Percentiles rank a stretch among this genome's conserved stretches.
Conservation (phyloP, 345 rosid species). For the Excoecaria cochinchinensis region DNA sequence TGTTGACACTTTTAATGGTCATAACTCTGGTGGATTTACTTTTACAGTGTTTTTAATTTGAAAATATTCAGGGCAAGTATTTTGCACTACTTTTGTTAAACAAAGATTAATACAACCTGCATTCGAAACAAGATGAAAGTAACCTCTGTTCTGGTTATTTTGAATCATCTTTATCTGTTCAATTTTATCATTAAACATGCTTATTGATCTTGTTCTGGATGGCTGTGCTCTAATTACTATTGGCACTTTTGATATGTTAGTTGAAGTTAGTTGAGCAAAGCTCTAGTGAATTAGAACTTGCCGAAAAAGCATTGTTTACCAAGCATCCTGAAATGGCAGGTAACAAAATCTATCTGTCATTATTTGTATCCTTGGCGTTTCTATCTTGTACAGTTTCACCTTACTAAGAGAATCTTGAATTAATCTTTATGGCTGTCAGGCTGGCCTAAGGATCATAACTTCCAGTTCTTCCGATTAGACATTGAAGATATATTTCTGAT, state of each 20-base stretch:
- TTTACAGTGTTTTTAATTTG: neutral
- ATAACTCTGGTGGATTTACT: no score
- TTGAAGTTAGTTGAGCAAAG: conserved; percentile 44
- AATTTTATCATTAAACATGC: neutral
- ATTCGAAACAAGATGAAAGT: no score
- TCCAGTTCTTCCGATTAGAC: conserved; percentile 65
- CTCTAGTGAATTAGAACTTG: conserved; percentile 60
- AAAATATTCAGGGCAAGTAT: neutral
- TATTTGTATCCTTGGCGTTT: neutral
- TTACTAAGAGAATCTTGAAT: neutral
- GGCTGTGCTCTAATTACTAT: no score
- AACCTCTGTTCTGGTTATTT: neutral
- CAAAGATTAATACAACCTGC: no score
- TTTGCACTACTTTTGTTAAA: neutral
- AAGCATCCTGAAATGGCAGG: conserved; percentile 94
- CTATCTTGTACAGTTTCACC: neutral
- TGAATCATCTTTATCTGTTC: neutral
- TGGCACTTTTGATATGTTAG: conserved; percentile 35
- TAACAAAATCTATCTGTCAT: conserved; percentile 22
- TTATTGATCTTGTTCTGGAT: neutral
- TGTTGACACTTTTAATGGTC: no score
- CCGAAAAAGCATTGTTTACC: conserved; percentile 56
- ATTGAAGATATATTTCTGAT: conserved; percentile 75
- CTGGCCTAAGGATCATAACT: conserved; percentile 81
- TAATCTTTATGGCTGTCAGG: conserved; percentile 37